Evolutionary conservation across 495 filamentous ascomycete species (phyloP), one percentile per base, ranked within the genome.

Genomic region (Podospora bellae-mahoneyi): DNA sequence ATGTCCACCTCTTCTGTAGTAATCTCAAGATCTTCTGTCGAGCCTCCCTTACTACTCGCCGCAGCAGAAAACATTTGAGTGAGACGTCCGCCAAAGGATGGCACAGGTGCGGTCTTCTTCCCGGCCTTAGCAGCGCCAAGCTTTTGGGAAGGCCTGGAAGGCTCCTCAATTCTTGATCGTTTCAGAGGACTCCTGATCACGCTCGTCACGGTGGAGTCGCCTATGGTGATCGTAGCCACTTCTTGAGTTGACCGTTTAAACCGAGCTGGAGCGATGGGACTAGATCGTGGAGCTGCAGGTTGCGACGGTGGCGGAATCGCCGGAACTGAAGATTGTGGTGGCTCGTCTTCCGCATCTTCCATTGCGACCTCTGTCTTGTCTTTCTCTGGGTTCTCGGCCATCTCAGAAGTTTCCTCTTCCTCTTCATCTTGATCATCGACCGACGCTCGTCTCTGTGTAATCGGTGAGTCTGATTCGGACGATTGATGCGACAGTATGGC

Each of bases 151-250:
- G 73, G 65, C 9, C 23, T 68, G 5, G 54, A 39, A 15, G 54
- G 4, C 10, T 66, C 64, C 9, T 64, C 64, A 1, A 71, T n/a
- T 44, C 77, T 76, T 54, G 71, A 72, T 58, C 77, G 79, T 69
- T 85, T 86, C 2, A 76, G 66, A 23, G 78, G 71, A 13, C 77
- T 79, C 1, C 84, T 83, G 60, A 85, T 81, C 27, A 81, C 72
- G 48, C 78, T 83, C 0, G 80, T 93, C 23, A 93, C 88, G 0
- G 92, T 93, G 54, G 86, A 87, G 64, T 91, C 85, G 3, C 92
- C 94, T 64, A 98, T 91, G 0, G 92, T 97, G 34, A 98, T 95
- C 2, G 92, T 97, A 34, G 94, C 93, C 62, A 89, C 81, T 74
- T 93, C 90, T n/a, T 84, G 81, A 5, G 85, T 84, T 13, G 82